Evolutionary conservation across 176 grass and related monocot species (phyloP).

Genomic region (Oryza punctata): DNA sequence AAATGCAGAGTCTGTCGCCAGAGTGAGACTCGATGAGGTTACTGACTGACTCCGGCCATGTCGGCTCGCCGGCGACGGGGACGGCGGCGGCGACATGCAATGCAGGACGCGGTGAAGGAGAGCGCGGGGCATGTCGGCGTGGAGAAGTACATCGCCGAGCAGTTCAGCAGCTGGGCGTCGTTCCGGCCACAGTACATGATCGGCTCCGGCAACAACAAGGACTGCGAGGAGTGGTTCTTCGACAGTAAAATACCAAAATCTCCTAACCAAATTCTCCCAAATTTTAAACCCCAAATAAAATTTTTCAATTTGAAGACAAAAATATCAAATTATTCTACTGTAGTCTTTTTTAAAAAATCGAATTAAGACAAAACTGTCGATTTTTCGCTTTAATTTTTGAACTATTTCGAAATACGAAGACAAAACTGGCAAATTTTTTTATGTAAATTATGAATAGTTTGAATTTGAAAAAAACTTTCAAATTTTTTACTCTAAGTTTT

Average conservation of each 20-base stretch:
- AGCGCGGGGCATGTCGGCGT: conserved; percentile 74
- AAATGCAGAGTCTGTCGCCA: not conserved
- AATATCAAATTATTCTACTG: too few relatives aligned
- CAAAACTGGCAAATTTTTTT: too few relatives aligned
- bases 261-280: too few relatives aligned
- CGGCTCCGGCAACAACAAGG: conserved; percentile 98
- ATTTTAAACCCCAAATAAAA: too few relatives aligned
- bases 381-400: too few relatives aligned
- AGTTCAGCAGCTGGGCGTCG: conserved; percentile 71
- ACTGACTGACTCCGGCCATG: not conserved
- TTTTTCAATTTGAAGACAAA: too few relatives aligned
- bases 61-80: not conserved
- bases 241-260: conserved; percentile 53
- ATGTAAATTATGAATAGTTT: not conserved
- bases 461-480: too few relatives aligned
- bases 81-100: too few relatives aligned
- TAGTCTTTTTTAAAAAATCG: too few relatives aligned
- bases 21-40: not conserved
- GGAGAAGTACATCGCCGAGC: conserved; percentile 79
- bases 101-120: conserved; percentile 85
- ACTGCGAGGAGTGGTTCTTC: conserved; percentile 99
- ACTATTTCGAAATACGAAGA: too few relatives aligned
- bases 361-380: too few relatives aligned
- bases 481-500: not conserved
- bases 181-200: conserved; percentile 97